Percentiles rank a stretch among this genome's conserved stretches.
These are phyloP conservation scores for Microstegium vimineum DNA, from an alignment of 176 grass and related monocot species.

Conservation along the genomic window DNA sequence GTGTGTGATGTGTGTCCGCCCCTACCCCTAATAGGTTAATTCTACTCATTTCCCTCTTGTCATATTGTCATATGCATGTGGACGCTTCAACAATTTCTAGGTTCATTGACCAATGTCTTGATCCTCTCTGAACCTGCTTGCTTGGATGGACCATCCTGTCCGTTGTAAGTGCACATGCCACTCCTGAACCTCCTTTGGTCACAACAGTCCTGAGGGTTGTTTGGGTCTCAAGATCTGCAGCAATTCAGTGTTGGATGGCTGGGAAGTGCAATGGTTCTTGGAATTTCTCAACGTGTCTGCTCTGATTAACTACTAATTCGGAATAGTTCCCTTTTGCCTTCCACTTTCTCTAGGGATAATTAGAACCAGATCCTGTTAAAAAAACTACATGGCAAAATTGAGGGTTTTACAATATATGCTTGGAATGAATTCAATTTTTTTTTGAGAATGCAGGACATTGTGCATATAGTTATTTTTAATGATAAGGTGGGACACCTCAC, in stretches of 20 bases:
- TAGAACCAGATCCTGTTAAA: not conserved
- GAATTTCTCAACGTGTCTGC: not conserved
- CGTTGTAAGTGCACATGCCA: not conserved
- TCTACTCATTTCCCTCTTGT: not conserved
- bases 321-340: not conserved
- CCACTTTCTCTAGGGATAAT: not conserved
- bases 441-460: not conserved
- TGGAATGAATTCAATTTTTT: not conserved
- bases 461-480: not conserved
- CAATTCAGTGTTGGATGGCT: not conserved
- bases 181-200: not conserved
- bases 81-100: not conserved
- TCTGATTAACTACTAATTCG: not conserved
- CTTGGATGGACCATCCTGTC: constrained; percentile 2
- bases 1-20: not conserved
- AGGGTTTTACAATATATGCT: not conserved
- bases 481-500: not conserved
- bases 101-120: constrained; percentile 7
- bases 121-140: not conserved
- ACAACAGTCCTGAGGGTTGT: not conserved
- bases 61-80: not conserved
- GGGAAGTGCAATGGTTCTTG: not conserved
- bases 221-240: not conserved
- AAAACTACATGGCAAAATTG: not conserved
- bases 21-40: not conserved